These are phyloP conservation scores for Termitomyces sp. DNA, from an alignment of 768 basidiomycete genomes.

Conservation along the genomic window DNA sequence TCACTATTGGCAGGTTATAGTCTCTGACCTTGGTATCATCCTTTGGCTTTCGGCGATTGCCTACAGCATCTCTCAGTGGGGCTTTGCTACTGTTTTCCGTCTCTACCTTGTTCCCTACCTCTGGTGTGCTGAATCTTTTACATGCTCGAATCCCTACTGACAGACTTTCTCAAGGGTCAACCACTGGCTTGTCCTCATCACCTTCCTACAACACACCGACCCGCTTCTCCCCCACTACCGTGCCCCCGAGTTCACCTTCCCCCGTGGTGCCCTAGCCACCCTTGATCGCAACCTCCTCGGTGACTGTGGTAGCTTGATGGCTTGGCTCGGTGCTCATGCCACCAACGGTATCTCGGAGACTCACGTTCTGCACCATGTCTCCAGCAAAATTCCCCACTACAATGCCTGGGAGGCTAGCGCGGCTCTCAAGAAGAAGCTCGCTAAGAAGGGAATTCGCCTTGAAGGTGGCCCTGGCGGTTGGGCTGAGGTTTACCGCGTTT, in stretches of 20 bases:
- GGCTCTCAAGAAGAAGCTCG: slow-evolving; percentile 76
- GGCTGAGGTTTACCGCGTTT: slow-evolving; percentile 77
- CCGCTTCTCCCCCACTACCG: slow-evolving; percentile 94
- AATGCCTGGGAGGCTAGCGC: slow-evolving; percentile 89
- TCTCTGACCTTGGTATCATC: slow-evolving; percentile 81
- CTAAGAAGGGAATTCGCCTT: slow-evolving; percentile 57
- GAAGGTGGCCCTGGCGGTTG: slow-evolving; percentile 76
- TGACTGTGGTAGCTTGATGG: slow-evolving; percentile 75
- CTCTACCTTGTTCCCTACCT: slow-evolving; percentile 89
- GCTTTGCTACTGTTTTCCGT: slow-evolving; percentile 70
- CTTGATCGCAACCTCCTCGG: slow-evolving; percentile 82
- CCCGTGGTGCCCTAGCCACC: slow-evolving; percentile 89
- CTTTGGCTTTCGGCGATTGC: slow-evolving; percentile 63
- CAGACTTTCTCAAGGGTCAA: slow-evolving; percentile 55
- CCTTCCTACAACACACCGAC: slow-evolving; percentile 98
- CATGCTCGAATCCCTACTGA: neutral
- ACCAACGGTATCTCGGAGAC: slow-evolving; percentile 95
- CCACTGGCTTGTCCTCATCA: slow-evolving; percentile 96
- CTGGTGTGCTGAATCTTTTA: slow-evolving; percentile 40
- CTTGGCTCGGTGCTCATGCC: slow-evolving; percentile 78
- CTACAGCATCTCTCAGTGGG: slow-evolving; percentile 54
- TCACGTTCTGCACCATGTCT: slow-evolving; percentile 89
- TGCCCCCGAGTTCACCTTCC: slow-evolving; percentile 84
- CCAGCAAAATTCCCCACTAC: slow-evolving; percentile 96
- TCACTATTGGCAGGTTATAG: slow-evolving; percentile 70